Conservation (phyloP, 331 rosid species). For the Malus hybrid region DNA sequence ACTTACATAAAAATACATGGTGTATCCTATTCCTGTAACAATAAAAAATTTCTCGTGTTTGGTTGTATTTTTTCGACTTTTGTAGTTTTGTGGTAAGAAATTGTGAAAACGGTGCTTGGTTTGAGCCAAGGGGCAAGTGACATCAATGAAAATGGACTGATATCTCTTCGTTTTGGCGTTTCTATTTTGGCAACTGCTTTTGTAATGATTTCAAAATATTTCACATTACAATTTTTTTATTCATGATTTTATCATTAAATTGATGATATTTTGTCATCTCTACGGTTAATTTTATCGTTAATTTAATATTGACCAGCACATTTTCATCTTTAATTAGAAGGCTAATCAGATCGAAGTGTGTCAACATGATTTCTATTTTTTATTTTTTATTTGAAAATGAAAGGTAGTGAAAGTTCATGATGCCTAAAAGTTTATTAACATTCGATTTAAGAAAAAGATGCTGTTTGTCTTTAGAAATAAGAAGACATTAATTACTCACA, state of each 20-base stretch:
- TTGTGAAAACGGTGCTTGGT: slow-evolving; percentile 1
- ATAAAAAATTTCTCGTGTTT: too few relatives aligned
- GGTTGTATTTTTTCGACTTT: neutral
- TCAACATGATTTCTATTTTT: too few relatives aligned
- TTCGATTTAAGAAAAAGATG: neutral
- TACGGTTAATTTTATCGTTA: too few relatives aligned
- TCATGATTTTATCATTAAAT: neutral
- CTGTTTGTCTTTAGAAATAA: neutral
- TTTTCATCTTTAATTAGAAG: too few relatives aligned
- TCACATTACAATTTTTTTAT: too few relatives aligned
- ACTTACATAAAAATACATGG: rapidly evolving
- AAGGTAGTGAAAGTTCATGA: neutral
- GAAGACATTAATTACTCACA: neutral
- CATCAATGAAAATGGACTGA: neutral
- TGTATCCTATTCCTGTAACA: rapidly evolving
- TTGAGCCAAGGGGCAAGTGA: neutral
- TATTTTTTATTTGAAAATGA: neutral
- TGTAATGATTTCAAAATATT: neutral
- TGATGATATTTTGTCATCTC: too few relatives aligned
- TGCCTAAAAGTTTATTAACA: neutral
- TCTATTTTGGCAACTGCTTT: neutral
- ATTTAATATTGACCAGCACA: too few relatives aligned
- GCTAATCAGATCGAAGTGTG: rapidly evolving
- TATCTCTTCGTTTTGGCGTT: neutral
- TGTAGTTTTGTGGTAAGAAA: neutral